phyloP scores from a whole-genome alignment of 371 early-diverging fungal species.

The Circinella umbellata region DNA sequence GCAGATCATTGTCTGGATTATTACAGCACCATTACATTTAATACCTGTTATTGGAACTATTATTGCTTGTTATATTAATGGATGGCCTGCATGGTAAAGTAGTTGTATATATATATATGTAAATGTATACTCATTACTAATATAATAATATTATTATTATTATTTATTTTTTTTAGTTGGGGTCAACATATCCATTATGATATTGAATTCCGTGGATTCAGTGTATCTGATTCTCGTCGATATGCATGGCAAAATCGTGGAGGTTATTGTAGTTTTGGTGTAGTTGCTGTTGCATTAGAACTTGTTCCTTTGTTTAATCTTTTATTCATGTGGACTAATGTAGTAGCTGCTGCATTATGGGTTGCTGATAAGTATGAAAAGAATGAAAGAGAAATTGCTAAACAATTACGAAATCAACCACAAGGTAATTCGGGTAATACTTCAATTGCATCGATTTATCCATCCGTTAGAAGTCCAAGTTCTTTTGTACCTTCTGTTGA shows the following conservation, averaged over 20 bases:
- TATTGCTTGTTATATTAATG: slow-evolving; percentile 63
- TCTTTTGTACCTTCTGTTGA: slow-evolving; percentile 26
- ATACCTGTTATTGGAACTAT: slow-evolving; percentile 64
- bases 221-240: slow-evolving; percentile 45
- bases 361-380: slow-evolving; percentile 66
- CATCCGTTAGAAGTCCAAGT: slow-evolving; percentile 21
- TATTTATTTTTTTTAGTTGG: slow-evolving; percentile 33
- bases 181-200: slow-evolving; percentile 62
- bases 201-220: slow-evolving; percentile 60
- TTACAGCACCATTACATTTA: slow-evolving; percentile 65
- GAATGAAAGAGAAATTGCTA: slow-evolving; percentile 33
- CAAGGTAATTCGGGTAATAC: slow-evolving; percentile 17
- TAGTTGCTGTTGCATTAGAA: slow-evolving; percentile 65
- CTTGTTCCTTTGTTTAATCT: slow-evolving; percentile 70
- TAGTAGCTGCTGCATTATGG: slow-evolving; percentile 79
- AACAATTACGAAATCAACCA: slow-evolving; percentile 17
- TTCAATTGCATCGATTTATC: slow-evolving; percentile 25
- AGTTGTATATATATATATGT: too few relatives aligned
- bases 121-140: too few relatives aligned
- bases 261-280: slow-evolving; percentile 64
- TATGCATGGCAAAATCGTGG: slow-evolving; percentile 49
- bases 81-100: slow-evolving; percentile 53
- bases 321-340: slow-evolving; percentile 78
- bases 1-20: slow-evolving; percentile 53
- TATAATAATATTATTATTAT: too few relatives aligned